Evolutionary conservation across 805 yeast species (phyloP), one percentile per base, ranked within the genome.

Genomic region (Ogataea glucozyma): DNA sequence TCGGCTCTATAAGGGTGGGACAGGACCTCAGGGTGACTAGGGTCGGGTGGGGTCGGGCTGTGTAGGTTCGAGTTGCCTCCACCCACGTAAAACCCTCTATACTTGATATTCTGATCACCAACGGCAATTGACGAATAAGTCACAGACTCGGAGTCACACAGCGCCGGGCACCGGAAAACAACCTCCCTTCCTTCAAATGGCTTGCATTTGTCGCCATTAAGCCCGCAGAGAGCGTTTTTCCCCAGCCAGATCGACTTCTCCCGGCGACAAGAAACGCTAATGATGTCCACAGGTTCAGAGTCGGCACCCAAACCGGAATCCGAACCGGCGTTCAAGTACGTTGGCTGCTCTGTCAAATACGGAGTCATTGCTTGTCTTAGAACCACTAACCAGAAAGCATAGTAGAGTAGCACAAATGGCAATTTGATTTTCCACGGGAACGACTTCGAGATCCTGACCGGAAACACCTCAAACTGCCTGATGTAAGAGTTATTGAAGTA

Each of bases 1-100:
- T 90, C 98, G 0, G 88, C 90, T 49, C 98, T 71, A 58, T 88
- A 90, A 0, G 90, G 89, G 19, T 65, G 53, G 0, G 87, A 67
- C 7, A 81, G 46, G n/a, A 50, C 51, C 1, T 56, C 64, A 1
- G 41, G 47, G 4, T 41, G 42, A 2, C 30, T 17, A 6, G 50
- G 20, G 2, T 50, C 53, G 6, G 56, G n/a, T n/a, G n/a, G n/a
- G n/a, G n/a, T n/a, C n/a, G n/a, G n/a, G n/a, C n/a, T n/a, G n/a
- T n/a, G n/a, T n/a, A n/a, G n/a, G n/a, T n/a, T 50, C n/a, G 32
- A 34, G 10, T 34, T 34, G 1, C 90, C 90, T 13, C 96, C 95
- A 2, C 97, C 97, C 19, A 90, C 76, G 23, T 79, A 78, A 53
- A 72, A 87, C 1, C 85, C 85, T 40, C 81, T 62, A 57, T 90